These are phyloP conservation scores for Agaricales sp. DNA, from an alignment of 1,284 basidiomycete genomes.

Conservation along the genomic window DNA sequence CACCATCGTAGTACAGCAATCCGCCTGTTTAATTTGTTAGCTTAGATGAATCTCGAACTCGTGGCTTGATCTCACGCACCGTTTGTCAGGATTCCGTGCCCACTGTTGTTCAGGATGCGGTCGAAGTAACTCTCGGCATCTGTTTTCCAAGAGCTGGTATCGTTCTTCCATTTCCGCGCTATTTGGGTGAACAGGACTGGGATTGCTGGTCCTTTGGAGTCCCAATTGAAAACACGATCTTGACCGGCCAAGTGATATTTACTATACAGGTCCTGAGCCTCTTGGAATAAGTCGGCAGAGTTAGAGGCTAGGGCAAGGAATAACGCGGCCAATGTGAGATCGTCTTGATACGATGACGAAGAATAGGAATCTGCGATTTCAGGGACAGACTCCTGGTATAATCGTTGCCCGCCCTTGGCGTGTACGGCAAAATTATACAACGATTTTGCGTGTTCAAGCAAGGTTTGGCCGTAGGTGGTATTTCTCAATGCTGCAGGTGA, in stretches of 20 bases:
- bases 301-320: slow-evolving; percentile 69
- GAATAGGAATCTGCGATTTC: slow-evolving; percentile 56
- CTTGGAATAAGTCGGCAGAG: slow-evolving; percentile 46
- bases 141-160: slow-evolving; percentile 56
- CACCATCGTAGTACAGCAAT: slow-evolving; percentile 69
- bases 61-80: slow-evolving; percentile 33
- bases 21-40: slow-evolving; percentile 41
- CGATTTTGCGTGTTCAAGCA: slow-evolving; percentile 65
- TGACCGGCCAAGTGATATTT: slow-evolving; percentile 44
- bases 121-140: slow-evolving; percentile 77
- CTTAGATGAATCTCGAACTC: slow-evolving; percentile 4
- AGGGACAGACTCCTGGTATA: slow-evolving; percentile 61
- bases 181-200: slow-evolving; percentile 69
- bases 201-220: slow-evolving; percentile 68
- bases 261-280: slow-evolving; percentile 57
- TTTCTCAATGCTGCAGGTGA: slow-evolving; percentile 64
- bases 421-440: slow-evolving; percentile 69
- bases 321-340: slow-evolving; percentile 64
- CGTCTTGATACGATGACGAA: slow-evolving; percentile 64
- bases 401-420: slow-evolving; percentile 41
- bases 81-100: slow-evolving; percentile 40
- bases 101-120: slow-evolving; percentile 46
- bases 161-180: slow-evolving; percentile 39
- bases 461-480: slow-evolving; percentile 55
- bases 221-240: slow-evolving; percentile 80